Conservation (phyloP, 257 asterid genomes). For the Euphrasia confusa region DNA sequence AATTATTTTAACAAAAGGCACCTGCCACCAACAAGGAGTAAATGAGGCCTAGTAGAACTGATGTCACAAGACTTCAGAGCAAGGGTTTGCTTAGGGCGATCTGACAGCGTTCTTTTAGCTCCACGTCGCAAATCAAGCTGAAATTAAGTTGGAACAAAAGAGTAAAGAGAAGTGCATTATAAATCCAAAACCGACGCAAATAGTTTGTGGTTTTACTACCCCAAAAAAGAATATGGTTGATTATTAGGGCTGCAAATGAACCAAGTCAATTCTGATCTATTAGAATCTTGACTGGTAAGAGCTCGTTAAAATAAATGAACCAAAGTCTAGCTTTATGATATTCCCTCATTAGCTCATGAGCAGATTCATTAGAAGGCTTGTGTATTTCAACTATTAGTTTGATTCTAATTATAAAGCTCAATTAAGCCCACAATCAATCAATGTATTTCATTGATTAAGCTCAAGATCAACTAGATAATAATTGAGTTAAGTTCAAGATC, state of each 20-base stretch:
- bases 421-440: background rate
- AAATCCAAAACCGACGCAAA: conserved; percentile 9
- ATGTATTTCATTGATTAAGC: background rate
- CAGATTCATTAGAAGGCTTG: background rate
- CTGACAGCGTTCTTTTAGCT: conserved; percentile 72
- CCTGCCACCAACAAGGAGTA: conserved; percentile 99
- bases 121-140: conserved; percentile 98
- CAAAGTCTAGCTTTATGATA: background rate
- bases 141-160: conserved; percentile 23
- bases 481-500: background rate
- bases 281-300: background rate
- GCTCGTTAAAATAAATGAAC: conserved; percentile 34
- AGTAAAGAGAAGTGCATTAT: conserved; percentile 4
- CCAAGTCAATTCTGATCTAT: background rate
- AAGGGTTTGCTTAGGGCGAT: conserved; percentile 81
- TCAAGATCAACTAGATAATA: background rate
- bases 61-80: conserved; percentile 86
- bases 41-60: conserved; percentile 85
- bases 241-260: background rate
- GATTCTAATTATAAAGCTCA: background rate
- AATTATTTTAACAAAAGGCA: conserved; percentile 26
- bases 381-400: background rate
- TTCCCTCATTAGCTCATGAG: background rate
- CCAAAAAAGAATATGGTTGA: background rate
- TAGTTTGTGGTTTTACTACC: conserved; percentile 10